phyloP scores from a whole-genome alignment of 495 filamentous ascomycete species.

The Penicillium daleae region DNA sequence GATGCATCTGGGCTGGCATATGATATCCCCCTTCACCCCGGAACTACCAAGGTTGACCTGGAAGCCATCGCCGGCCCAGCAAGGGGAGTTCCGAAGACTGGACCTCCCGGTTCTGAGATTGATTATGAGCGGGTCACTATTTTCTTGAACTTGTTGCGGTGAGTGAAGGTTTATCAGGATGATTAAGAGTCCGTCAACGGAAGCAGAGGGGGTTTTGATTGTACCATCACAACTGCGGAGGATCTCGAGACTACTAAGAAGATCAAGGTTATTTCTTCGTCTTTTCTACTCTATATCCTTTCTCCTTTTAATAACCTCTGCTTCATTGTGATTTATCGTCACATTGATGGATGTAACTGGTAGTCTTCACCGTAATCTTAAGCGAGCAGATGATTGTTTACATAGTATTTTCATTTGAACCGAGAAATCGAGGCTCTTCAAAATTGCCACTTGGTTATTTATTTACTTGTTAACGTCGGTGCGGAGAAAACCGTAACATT shows the following conservation, averaged over 20 bases:
- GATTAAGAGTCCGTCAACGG: too few relatives aligned
- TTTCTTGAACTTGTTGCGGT: slow-evolving; percentile 56
- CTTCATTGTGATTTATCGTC: neutral
- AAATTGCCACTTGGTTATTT: neutral
- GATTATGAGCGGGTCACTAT: slow-evolving; percentile 72
- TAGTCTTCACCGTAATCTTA: neutral
- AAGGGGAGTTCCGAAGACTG: slow-evolving; percentile 54
- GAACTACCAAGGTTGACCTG: slow-evolving; percentile 67
- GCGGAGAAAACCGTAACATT: neutral
- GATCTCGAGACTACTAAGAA: neutral
- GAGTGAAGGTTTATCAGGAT: neutral
- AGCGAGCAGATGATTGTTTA: neutral
- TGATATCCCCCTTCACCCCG: slow-evolving; percentile 62
- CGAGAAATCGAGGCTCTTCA: too few relatives aligned
- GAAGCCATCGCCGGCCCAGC: slow-evolving; percentile 66
- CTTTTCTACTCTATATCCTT: neutral
- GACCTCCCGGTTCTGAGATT: slow-evolving; percentile 55
- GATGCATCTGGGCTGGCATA: slow-evolving; percentile 55
- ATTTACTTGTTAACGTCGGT: neutral
- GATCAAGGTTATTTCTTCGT: neutral
- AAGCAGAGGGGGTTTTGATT: neutral
- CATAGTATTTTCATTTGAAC: neutral
- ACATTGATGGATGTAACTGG: neutral
- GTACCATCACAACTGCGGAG: neutral
- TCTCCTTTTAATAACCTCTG: neutral